These are phyloP conservation scores for Psilocybe azurescens DNA, from an alignment of 768 basidiomycete species.

Conservation along the genomic window DNA sequence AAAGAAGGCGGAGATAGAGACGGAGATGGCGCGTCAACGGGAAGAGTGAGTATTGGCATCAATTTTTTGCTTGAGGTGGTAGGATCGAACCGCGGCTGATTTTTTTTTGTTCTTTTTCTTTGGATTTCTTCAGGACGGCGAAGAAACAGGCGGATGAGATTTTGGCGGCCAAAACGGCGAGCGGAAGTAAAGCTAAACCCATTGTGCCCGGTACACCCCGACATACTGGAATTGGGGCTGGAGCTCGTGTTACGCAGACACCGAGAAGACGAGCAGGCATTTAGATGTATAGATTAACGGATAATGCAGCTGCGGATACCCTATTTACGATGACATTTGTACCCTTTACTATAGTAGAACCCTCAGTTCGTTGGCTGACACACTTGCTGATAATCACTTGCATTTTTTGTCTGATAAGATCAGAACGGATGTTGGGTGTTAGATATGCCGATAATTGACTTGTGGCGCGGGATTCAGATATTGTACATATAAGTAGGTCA, in stretches of 20 bases:
- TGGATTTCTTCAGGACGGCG: conserved; percentile 55
- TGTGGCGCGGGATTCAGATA: neutral
- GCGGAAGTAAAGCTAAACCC: conserved; percentile 62
- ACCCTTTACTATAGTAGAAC: neutral
- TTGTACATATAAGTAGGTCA: too few species aligned
- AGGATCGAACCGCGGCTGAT: neutral
- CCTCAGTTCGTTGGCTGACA: neutral
- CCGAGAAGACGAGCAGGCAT: conserved; percentile 78
- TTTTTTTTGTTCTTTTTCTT: conserved; percentile 15
- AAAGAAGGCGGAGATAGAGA: conserved; percentile 88
- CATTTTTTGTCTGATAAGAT: neutral
- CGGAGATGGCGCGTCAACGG: conserved; percentile 85
- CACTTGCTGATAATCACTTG: neutral
- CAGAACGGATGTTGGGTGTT: neutral
- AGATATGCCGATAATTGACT: neutral
- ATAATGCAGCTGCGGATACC: neutral
- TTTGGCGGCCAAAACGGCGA: conserved; percentile 55
- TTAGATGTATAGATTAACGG: conserved; percentile 33
- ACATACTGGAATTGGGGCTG: conserved; percentile 69
- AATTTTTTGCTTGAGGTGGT: neutral
- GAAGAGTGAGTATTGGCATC: conserved; percentile 60
- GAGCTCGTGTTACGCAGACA: conserved; percentile 70
- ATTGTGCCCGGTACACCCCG: conserved; percentile 84
- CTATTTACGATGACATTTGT: neutral
- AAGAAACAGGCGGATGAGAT: conserved; percentile 68